Conservation (phyloP, 805 yeast genomes). For the Metschnikowia borealis region DNA sequence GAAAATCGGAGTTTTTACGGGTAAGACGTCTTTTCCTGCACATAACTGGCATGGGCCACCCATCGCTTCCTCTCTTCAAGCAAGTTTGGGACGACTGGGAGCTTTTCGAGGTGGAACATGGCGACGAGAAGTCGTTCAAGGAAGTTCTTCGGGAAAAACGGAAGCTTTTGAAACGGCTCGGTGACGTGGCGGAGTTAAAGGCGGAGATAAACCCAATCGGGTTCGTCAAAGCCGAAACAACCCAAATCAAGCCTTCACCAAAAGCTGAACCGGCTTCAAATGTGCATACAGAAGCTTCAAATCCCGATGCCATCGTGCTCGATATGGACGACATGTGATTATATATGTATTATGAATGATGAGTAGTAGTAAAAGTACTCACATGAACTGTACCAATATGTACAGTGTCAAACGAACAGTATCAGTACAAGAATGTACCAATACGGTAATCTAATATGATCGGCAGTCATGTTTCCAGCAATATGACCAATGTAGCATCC, state of each 20-base stretch:
- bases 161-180: constrained; percentile 23
- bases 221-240: constrained; percentile 39
- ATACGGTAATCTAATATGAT: too few species aligned
- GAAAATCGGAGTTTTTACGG: constrained; percentile 49
- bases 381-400: background rate
- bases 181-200: constrained; percentile 11
- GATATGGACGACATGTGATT: constrained; percentile 38
- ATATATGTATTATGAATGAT: too few species aligned
- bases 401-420: too few species aligned
- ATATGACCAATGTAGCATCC: too few species aligned
- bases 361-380: background rate
- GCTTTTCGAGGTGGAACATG: constrained; percentile 65
- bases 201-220: constrained; percentile 39
- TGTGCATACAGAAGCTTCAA: constrained; percentile 14
- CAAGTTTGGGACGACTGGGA: constrained; percentile 66
- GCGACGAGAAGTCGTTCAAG: constrained; percentile 67
- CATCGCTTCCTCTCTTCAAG: constrained; percentile 15
- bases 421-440: too few species aligned
- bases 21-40: constrained; percentile 59
- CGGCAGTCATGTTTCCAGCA: background rate
- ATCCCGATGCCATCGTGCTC: constrained; percentile 61
- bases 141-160: constrained; percentile 67
- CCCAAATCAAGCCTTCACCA: too few species aligned
- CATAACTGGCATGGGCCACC: constrained; percentile 22
- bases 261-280: too few species aligned